Percentiles rank a stretch among this genome's conserved stretches.
Conservation (phyloP, 1,284 basidiomycete genomes). For the Ustilago cynodontis region DNA sequence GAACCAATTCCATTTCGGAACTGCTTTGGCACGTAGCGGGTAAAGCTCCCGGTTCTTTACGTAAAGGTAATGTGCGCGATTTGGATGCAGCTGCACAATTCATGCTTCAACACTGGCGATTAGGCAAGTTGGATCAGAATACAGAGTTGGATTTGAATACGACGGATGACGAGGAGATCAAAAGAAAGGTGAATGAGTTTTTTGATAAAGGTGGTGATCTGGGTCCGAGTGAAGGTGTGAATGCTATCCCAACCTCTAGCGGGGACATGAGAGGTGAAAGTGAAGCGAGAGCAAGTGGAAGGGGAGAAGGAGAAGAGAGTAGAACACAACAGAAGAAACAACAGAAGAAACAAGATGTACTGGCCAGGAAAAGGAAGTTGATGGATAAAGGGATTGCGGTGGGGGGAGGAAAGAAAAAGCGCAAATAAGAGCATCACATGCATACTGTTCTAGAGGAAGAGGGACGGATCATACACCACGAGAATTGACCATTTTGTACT, state of each 20-base stretch:
- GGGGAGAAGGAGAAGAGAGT: conserved; percentile 15
- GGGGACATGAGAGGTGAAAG: neutral
- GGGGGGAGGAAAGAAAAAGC: neutral
- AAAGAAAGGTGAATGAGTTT: neutral
- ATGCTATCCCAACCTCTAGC: neutral
- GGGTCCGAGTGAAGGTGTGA: neutral
- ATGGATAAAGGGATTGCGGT: conserved; percentile 36
- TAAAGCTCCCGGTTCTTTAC: conserved; percentile 61
- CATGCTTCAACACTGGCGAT: conserved; percentile 61
- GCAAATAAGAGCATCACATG: conserved; percentile 19
- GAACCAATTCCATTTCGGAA: conserved; percentile 55
- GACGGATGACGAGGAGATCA: conserved; percentile 13
- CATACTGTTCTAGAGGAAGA: neutral
- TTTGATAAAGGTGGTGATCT: conserved; percentile 7
- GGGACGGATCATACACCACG: neutral
- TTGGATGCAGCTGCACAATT: conserved; percentile 61
- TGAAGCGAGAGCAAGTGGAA: neutral
- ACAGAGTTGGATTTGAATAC: conserved; percentile 64
- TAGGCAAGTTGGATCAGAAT: conserved; percentile 49
- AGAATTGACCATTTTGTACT: conserved; percentile 15
- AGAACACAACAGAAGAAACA: conserved; percentile 34
- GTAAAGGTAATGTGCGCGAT: conserved; percentile 55
- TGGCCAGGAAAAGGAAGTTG: conserved; percentile 27
- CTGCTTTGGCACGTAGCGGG: conserved; percentile 55
- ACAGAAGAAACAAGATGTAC: conserved; percentile 21